Evolutionary conservation across 192 early-diverging fungal species (phyloP).

Genomic region (Rhizoclosmatium globosum): DNA sequence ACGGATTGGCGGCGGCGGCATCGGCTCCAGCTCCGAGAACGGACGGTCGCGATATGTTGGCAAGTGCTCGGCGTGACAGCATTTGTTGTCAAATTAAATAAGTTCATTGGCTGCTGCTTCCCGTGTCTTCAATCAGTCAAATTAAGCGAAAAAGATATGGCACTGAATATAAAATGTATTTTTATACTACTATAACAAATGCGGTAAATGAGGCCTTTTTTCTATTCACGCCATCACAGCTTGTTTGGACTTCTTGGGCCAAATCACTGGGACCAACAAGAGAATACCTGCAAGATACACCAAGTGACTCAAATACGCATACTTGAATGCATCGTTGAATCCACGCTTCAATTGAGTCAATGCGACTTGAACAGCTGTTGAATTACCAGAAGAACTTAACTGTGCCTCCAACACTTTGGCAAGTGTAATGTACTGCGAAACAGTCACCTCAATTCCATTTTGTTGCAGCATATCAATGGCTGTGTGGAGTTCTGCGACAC

Average conservation of each 20-base stretch:
- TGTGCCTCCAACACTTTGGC: neutral
- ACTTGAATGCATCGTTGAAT: conserved; percentile 31
- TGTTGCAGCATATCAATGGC: neutral
- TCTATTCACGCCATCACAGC: too few species aligned
- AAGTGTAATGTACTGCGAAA: neutral
- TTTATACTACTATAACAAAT: too few species aligned
- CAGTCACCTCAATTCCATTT: neutral
- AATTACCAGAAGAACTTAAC: neutral
- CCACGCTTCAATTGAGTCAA: conserved; percentile 27
- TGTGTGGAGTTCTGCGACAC: too few species aligned
- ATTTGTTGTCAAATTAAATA: too few species aligned
- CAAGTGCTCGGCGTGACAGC: neutral
- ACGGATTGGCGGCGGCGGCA: conserved; percentile 23
- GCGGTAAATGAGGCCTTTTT: too few species aligned
- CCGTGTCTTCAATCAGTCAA: too few species aligned
- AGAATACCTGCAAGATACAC: conserved; percentile 48
- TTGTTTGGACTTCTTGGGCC: neutral
- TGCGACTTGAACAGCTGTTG: neutral
- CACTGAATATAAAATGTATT: too few species aligned
- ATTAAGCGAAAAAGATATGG: too few species aligned
- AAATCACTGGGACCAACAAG: neutral
- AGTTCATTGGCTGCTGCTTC: too few species aligned
- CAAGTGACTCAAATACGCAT: conserved; percentile 19
- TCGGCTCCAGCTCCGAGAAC: neutral
- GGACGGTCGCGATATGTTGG: neutral